Conservation (phyloP, 805 yeast genomes). For the Cephaloascus albidus region DNA sequence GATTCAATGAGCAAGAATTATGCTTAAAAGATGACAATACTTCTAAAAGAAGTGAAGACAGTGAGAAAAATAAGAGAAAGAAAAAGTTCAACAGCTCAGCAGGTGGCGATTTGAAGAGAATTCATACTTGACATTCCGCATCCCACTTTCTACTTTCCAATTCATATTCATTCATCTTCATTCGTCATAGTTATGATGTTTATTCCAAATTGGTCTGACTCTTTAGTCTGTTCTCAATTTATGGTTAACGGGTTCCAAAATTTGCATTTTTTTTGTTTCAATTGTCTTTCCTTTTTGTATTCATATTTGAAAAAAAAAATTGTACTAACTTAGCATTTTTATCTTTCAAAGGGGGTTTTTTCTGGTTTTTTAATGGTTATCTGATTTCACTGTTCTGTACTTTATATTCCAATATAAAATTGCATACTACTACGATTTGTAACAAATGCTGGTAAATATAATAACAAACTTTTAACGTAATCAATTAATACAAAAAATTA, state of each 20-base stretch:
- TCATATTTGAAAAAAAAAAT: not conserved
- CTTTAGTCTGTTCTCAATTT: no score
- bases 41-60: constrained; percentile 26
- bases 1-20: constrained; percentile 59
- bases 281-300: not conserved
- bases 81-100: constrained; percentile 18
- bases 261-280: not conserved
- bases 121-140: constrained; percentile 18
- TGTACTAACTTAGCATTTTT: not conserved
- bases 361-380: not conserved
- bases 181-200: constrained; percentile 3
- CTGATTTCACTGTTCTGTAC: no score
- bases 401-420: not conserved
- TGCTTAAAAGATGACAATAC: constrained; percentile 44
- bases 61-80: constrained; percentile 26
- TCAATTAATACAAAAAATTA: no score
- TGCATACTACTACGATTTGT: no score
- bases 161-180: constrained; percentile 3
- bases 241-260: constrained; percentile 5
- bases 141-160: constrained; percentile 2
- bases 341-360: not conserved
- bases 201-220: constrained; percentile 13
- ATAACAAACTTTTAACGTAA: no score
- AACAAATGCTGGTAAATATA: no score
- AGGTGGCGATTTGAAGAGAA: constrained; percentile 26